These are phyloP conservation scores for Atkinsonella hypoxylon DNA, from an alignment of 2,329 filamentous ascomycete species.

Conservation along the genomic window DNA sequence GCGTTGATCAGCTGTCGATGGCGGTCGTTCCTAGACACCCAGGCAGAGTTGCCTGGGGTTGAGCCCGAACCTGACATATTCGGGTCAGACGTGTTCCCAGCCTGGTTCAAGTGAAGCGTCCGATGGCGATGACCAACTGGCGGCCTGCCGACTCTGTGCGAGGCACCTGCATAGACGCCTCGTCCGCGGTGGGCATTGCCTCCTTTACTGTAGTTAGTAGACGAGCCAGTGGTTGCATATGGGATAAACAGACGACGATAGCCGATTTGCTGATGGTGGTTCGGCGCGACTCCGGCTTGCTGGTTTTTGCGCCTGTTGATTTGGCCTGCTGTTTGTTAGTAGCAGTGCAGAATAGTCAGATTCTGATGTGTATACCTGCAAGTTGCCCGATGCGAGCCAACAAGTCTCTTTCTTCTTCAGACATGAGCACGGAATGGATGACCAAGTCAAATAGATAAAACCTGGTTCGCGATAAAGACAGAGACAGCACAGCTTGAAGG, in stretches of 20 bases:
- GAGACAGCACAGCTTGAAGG: too few relatives aligned
- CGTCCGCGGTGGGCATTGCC: conserved; percentile 6
- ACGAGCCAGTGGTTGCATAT: not conserved
- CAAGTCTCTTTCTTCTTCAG: conserved; percentile 39
- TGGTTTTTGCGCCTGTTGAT: conserved; percentile 71
- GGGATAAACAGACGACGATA: conserved; percentile 24
- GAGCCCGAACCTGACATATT: conserved; percentile 26
- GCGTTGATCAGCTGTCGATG: conserved; percentile 78
- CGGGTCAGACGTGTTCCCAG: conserved; percentile 22
- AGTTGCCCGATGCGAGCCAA: conserved; percentile 41
- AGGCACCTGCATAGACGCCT: conserved; percentile 22
- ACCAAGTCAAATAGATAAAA: not conserved
- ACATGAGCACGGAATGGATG: conserved; percentile 21
- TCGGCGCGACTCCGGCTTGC: conserved; percentile 28
- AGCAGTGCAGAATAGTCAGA: not conserved
- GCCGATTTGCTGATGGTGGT: conserved; percentile 15
- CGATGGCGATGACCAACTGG: conserved; percentile 30
- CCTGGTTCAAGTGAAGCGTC: conserved; percentile 52
- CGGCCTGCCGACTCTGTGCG: conserved; percentile 25
- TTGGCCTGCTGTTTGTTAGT: conserved; percentile 42
- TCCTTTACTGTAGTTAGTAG: conserved; percentile 5
- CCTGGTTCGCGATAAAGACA: not conserved
- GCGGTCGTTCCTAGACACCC: conserved; percentile 62
- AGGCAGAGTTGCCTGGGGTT: conserved; percentile 23
- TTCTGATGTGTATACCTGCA: conserved; percentile 27